Evolutionary conservation across 2,329 filamentous ascomycete genomes (phyloP), one percentile per base, ranked within the genome.

Genomic region (Stemphylium vesicarium): DNA sequence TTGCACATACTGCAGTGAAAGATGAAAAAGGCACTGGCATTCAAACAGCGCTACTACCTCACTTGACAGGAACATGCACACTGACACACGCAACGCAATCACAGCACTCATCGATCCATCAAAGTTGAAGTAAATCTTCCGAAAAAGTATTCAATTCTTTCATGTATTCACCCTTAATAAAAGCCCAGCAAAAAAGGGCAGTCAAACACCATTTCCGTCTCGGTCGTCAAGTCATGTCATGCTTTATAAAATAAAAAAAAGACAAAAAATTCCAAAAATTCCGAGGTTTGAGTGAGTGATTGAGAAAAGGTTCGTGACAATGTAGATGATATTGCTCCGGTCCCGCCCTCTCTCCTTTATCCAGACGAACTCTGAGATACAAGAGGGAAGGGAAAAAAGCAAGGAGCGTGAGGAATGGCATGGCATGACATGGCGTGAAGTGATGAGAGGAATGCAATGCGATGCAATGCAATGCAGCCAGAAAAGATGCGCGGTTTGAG

Each of bases 201-300:
- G 15, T n/a, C 1, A 37, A 37, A 37, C 7, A 22, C 16, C 16
- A 40, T 36, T 33, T 35, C 42, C 46, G 42, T 59, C 46, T 50
- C 57, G 36, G 50, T 60, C 57, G 40, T 60, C 47, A 57, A 50
- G 29, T 50, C 46, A 50, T 46, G 20, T 45, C 29, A 38, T 32
- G 39, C n/a, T 36, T 32, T 26, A 42, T 36, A 18, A 35, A 29
- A 31, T 16, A 32, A 36, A 50, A 20, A 36, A 15, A 16, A 13
- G 2, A 35, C 18, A 15, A 50, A 9, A 9, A 24, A 6, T 33
- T 4, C 9, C 1, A 16, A 38, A 18, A 22, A 39, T 2, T 5
- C 36, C 7, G 16, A 18, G 4, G 15, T 1, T 24, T 11, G 13
- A 36, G 32, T 15, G 33, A 15, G n/a, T 11, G 18, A 29, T 29